A percentile compares a stretch with the other conserved stretches of the same genome.
Conservation (phyloP, 345 rosid genomes). For the Chamaenerion angustifolium region DNA sequence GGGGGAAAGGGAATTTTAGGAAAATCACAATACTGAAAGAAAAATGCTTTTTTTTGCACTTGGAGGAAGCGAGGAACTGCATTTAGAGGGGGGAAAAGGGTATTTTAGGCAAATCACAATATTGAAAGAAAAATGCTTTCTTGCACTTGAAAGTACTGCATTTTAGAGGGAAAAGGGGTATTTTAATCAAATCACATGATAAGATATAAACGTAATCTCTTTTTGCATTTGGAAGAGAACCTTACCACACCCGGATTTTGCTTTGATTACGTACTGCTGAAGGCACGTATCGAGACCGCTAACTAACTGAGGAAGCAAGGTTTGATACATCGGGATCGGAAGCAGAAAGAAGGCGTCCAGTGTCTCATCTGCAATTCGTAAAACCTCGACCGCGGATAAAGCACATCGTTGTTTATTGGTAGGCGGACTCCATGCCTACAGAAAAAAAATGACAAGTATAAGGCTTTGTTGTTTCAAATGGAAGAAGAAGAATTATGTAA, state of each 20-base stretch:
- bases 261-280: conserved; percentile 60
- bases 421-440: conserved; percentile 74
- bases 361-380: conserved; percentile 75
- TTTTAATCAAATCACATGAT: not conserved
- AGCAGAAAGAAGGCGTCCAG: conserved; percentile 83
- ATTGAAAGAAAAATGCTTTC: not conserved
- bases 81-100: conserved; percentile 4
- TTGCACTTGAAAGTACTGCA: too few relatives aligned
- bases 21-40: not conserved
- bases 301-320: conserved; percentile 65
- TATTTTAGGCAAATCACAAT: not conserved
- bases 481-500: not conserved
- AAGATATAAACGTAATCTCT: too few relatives aligned
- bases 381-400: conserved; percentile 80
- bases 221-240: conserved; percentile 1
- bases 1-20: conserved; percentile 1
- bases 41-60: too few relatives aligned
- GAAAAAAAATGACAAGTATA: conserved; percentile 3
- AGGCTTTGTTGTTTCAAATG: not conserved
- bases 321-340: conserved; percentile 70
- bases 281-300: conserved; percentile 66
- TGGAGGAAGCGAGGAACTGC: conserved; percentile 34
- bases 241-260: conserved; percentile 92
- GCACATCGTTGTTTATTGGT: conserved; percentile 60
- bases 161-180: not conserved